These are phyloP conservation scores for Asterochloris sp. DNA, from an alignment of 139 green algal species.

Conservation along the genomic window DNA sequence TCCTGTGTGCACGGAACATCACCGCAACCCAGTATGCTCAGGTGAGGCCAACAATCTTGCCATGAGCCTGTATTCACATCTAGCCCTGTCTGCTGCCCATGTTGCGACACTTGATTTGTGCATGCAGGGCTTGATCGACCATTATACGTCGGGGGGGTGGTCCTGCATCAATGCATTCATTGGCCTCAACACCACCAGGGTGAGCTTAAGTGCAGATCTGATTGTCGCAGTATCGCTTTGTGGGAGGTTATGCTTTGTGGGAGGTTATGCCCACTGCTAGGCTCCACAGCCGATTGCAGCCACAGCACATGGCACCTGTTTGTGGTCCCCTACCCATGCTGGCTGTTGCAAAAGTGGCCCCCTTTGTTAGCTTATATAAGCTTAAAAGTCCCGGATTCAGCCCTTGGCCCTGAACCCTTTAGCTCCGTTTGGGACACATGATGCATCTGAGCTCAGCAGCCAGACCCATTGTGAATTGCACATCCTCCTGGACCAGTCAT, in stretches of 20 bases:
- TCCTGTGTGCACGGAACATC: conserved; percentile 3
- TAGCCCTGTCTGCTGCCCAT: too few relatives aligned
- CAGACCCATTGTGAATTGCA: neutral
- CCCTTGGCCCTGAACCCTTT: neutral
- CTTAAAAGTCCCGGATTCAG: neutral
- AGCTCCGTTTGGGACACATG: neutral
- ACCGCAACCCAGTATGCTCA: conserved; percentile 1
- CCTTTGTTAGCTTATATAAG: neutral
- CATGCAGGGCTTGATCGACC: neutral
- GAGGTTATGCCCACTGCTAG: neutral
- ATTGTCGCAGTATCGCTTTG: neutral
- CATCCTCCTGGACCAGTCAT: neutral
- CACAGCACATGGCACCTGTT: too few relatives aligned
- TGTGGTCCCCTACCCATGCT: too few relatives aligned
- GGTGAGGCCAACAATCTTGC: neutral
- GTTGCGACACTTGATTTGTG: too few relatives aligned
- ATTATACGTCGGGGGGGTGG: neutral
- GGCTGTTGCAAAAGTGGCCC: too few relatives aligned
- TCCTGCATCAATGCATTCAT: conserved; percentile 7
- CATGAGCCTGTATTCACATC: neutral
- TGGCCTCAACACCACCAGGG: neutral
- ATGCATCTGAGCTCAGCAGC: neutral
- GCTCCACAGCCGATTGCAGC: too few relatives aligned
- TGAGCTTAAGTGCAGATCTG: neutral
- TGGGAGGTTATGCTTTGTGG: neutral